phyloP scores from a whole-genome alignment of 116 monocot species.

The Papilionanthe hybrid region DNA sequence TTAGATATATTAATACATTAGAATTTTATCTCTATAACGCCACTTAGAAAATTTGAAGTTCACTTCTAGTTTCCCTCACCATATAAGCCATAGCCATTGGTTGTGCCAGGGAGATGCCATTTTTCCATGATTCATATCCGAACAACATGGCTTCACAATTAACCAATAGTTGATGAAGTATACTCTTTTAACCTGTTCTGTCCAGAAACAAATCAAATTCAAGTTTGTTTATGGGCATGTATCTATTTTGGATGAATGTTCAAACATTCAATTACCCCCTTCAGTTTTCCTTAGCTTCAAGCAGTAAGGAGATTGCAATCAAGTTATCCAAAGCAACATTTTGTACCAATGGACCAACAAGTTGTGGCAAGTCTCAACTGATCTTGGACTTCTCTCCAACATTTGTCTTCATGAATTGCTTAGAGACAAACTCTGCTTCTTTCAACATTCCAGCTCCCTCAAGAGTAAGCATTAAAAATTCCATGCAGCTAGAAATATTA shows the following conservation, averaged over 20 bases:
- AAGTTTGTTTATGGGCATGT: no score
- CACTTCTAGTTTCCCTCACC: neutral
- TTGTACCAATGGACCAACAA: neutral
- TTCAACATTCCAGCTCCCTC: slow-evolving; percentile 35
- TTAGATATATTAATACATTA: no score
- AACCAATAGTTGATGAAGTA: no score
- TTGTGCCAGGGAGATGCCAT: no score
- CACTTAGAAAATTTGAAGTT: neutral
- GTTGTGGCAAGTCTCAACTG: neutral
- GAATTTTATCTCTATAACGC: no score
- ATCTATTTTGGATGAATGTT: no score
- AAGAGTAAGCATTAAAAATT: slow-evolving; percentile 39
- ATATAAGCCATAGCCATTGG: no score
- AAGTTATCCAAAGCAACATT: neutral
- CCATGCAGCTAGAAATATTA: slow-evolving; percentile 29
- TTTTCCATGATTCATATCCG: neutral
- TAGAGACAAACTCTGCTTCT: slow-evolving; percentile 67
- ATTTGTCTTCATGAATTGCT: slow-evolving; percentile 25
- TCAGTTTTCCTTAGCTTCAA: neutral
- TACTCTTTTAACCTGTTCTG: no score
- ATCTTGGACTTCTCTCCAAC: neutral
- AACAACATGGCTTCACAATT: no score
- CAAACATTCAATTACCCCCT: neutral
- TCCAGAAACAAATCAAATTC: no score
- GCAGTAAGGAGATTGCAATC: neutral